phyloP scores from a whole-genome alignment of 208 protist genomes.

The Leishmania tropica region DNA sequence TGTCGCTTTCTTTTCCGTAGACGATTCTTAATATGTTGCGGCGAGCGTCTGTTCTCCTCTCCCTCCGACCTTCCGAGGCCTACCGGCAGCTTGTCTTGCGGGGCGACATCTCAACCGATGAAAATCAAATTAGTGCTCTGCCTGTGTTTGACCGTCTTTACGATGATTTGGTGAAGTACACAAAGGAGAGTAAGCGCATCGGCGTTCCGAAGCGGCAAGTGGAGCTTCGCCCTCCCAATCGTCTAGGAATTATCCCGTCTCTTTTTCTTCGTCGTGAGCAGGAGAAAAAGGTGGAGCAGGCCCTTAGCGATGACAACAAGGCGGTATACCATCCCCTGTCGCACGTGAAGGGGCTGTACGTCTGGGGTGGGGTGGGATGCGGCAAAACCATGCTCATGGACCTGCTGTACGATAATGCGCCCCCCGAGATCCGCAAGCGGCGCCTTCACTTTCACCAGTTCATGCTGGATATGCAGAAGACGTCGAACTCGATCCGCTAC shows the following conservation, averaged over 20 bases:
- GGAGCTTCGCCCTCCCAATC: constrained; percentile 81
- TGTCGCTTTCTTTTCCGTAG: background rate
- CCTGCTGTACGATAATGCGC: constrained; percentile 90
- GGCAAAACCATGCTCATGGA: constrained; percentile 98
- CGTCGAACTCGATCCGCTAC: constrained; percentile 72
- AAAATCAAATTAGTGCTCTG: constrained; percentile 63
- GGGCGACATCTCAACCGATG: constrained; percentile 60
- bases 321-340: constrained; percentile 78
- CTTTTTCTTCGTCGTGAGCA: constrained; percentile 81
- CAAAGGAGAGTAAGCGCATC: constrained; percentile 35
- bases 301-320: constrained; percentile 39
- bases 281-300: constrained; percentile 69
- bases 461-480: constrained; percentile 95
- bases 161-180: constrained; percentile 69
- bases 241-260: constrained; percentile 76
- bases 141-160: constrained; percentile 85
- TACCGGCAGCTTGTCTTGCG: constrained; percentile 55
- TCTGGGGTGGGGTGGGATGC: constrained; percentile 96
- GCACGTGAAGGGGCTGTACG: constrained; percentile 91
- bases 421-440: constrained; percentile 77
- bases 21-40: background rate
- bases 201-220: constrained; percentile 54
- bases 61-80: constrained; percentile 49
- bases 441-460: constrained; percentile 97
- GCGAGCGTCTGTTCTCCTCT: background rate